Evolutionary conservation across 2,329 filamentous ascomycete species (phyloP).

Genomic region (Mycosphaerelloides madeirae): DNA sequence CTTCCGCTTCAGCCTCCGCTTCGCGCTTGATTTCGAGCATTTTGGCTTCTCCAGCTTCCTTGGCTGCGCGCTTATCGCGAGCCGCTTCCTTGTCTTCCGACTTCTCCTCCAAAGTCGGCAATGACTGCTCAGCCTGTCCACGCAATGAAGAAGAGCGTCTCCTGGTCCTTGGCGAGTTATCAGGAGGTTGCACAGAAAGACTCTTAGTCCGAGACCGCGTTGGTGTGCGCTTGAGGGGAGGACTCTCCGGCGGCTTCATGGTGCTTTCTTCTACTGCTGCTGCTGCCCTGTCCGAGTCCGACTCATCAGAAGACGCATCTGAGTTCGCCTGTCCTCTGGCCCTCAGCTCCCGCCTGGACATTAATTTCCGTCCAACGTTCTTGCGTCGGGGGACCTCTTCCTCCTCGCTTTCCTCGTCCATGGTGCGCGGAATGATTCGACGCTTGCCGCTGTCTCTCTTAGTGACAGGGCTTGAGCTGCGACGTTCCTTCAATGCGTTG

Average conservation of each 20-base stretch:
- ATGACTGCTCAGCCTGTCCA: constrained; percentile 15
- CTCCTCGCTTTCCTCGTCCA: constrained; percentile 18
- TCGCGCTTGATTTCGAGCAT: constrained; percentile 15
- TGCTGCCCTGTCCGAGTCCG: constrained; percentile 18
- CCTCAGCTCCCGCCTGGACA: constrained; percentile 34
- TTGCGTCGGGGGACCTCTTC: constrained; percentile 27
- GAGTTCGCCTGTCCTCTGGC: constrained; percentile 27
- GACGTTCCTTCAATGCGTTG: constrained; percentile 17
- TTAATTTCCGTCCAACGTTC: constrained; percentile 29
- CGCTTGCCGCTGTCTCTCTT: constrained; percentile 30
- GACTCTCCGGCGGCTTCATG: constrained; percentile 28
- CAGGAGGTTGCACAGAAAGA: constrained; percentile 20
- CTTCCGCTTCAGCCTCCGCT: constrained; percentile 23
- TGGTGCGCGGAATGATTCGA: constrained; percentile 16
- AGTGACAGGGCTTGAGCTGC: constrained; percentile 34
- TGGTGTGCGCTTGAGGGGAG: constrained; percentile 19
- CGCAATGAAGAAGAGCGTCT: constrained; percentile 26
- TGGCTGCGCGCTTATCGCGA: constrained; percentile 17
- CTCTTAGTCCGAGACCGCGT: constrained; percentile 27
- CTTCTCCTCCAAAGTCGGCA: constrained; percentile 25
- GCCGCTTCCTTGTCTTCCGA: constrained; percentile 15
- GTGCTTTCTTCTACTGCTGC: constrained; percentile 14
- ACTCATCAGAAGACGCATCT: constrained; percentile 28
- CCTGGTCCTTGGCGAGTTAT: constrained; percentile 20
- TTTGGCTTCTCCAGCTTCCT: constrained; percentile 12